These are phyloP conservation scores for Anthracocystis panici-leucophaei DNA, from an alignment of 1,284 basidiomycete genomes.

Conservation along the genomic window DNA sequence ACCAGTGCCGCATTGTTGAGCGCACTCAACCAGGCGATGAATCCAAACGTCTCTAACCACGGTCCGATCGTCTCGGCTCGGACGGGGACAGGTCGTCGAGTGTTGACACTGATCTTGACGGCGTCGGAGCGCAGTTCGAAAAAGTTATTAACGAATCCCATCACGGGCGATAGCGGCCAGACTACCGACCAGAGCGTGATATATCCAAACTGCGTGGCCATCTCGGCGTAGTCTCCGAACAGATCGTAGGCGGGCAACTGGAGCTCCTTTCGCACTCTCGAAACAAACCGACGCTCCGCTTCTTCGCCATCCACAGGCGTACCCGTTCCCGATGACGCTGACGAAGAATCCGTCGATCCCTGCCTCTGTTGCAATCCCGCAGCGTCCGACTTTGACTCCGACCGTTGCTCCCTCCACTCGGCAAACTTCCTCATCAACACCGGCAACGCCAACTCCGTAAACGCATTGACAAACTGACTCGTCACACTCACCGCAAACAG, in stretches of 20 bases:
- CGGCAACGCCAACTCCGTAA: constrained; percentile 86
- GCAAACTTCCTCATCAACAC: constrained; percentile 70
- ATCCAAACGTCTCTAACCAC: constrained; percentile 84
- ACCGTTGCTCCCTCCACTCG: constrained; percentile 45
- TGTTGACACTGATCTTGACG: constrained; percentile 90
- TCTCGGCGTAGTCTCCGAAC: constrained; percentile 86
- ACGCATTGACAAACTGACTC: constrained; percentile 85
- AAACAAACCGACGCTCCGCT: constrained; percentile 80
- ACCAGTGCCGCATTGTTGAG: constrained; percentile 59
- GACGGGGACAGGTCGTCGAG: constrained; percentile 83
- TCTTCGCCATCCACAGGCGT: constrained; percentile 30
- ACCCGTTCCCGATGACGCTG: constrained; percentile 21
- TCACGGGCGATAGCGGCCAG: constrained; percentile 84
- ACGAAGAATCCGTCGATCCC: constrained; percentile 12
- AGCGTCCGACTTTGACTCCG: constrained; percentile 16
- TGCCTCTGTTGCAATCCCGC: background rate
- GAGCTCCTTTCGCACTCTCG: constrained; percentile 81
- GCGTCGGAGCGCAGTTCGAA: constrained; percentile 93
- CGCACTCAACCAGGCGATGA: constrained; percentile 58
- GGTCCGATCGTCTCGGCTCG: constrained; percentile 92
- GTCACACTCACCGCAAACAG: constrained; percentile 96
- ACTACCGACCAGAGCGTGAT: constrained; percentile 90
- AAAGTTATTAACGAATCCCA: constrained; percentile 79
- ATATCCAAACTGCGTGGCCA: constrained; percentile 86
- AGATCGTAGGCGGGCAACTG: constrained; percentile 80